Evolutionary conservation across 345 rosid genomes (phyloP), one percentile per base, ranked within the genome.

Genomic region (Aurinia saxatilis): DNA sequence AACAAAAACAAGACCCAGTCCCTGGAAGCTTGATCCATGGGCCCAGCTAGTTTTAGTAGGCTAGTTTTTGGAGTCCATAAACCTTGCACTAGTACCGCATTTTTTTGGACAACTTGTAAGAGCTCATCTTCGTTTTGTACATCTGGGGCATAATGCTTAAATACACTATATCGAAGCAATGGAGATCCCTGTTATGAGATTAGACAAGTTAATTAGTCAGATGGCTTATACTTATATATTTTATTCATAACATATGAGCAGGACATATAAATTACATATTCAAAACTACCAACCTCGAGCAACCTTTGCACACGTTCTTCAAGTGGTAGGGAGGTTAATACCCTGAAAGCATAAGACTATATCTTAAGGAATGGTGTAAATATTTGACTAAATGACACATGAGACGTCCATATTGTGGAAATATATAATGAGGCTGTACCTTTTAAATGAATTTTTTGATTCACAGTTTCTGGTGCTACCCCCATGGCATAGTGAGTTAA

Each of bases 31-130:
- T n/a, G 59, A 42, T 63, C 63, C 13, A 49, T 3, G n/a, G 63
- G 52, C 14, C 59, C 59, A 17, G 60, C 72, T 60, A 70, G 65
- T 15, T 75, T 52, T 47, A 85, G 57, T 70, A 85, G 62, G 11
- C 39, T 8, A 40, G 79, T 82, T 70, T 76, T 90, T 36, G 82
- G 82, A 55, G 74, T 78, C 99, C 99, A 93, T 17, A 85, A 77
- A 50, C 99, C 97, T 80, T 93, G 96, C 54, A 93, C 84, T 68
- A 93, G 70, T 31, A 50, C 66, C n/a, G 86, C 95, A 75, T 67
- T 38, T 34, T 73, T 47, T 65, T 82, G 80, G 63, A 90, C 88
- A 57, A 77, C 75, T 15, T n/a, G 56, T 52, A 87, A 41, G 49
- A 85, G 60, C 47, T 76, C n/a, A n/a, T n/a, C 87, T 60, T 85